Evolutionary conservation across 2,329 filamentous ascomycete genomes (phyloP).

Genomic region (Fusarium anguioides): DNA sequence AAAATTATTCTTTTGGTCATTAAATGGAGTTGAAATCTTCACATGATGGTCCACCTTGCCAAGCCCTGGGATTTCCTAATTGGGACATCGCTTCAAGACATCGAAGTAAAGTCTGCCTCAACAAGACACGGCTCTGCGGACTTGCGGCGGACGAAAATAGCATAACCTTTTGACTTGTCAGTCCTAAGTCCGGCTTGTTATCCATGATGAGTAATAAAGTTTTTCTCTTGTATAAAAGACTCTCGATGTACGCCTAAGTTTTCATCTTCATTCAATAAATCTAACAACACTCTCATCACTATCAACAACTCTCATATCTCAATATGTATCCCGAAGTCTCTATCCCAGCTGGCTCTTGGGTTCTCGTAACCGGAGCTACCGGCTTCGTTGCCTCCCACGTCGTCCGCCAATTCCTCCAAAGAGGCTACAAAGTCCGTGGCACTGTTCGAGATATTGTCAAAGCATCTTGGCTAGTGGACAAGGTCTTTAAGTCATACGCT

Average conservation of each 20-base stretch:
- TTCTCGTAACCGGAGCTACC: slow-evolving; percentile 60
- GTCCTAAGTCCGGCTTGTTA: not conserved
- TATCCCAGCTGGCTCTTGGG: slow-evolving; percentile 46
- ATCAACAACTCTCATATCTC: no score
- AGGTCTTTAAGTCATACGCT: slow-evolving; percentile 46
- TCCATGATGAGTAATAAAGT: not conserved
- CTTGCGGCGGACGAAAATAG: not conserved
- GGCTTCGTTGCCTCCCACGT: slow-evolving; percentile 59
- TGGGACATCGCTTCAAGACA: not conserved
- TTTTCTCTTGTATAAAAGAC: not conserved
- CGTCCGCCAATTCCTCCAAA: slow-evolving; percentile 52
- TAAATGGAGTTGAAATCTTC: not conserved
- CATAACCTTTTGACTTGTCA: not conserved
- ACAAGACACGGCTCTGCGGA: not conserved
- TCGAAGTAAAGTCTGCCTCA: no score
- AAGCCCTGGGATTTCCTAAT: not conserved
- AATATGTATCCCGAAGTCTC: not conserved
- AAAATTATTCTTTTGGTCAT: not conserved
- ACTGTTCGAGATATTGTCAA: slow-evolving; percentile 53
- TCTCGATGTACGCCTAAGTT: not conserved
- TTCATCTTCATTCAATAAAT: not conserved
- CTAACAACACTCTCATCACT: not conserved
- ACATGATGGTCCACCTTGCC: not conserved
- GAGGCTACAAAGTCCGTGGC: slow-evolving; percentile 58
- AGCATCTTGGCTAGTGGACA: slow-evolving; percentile 50